Evolutionary conservation across 108 stramenopile species (phyloP).

Genomic region (Nannochloropsis salina): DNA sequence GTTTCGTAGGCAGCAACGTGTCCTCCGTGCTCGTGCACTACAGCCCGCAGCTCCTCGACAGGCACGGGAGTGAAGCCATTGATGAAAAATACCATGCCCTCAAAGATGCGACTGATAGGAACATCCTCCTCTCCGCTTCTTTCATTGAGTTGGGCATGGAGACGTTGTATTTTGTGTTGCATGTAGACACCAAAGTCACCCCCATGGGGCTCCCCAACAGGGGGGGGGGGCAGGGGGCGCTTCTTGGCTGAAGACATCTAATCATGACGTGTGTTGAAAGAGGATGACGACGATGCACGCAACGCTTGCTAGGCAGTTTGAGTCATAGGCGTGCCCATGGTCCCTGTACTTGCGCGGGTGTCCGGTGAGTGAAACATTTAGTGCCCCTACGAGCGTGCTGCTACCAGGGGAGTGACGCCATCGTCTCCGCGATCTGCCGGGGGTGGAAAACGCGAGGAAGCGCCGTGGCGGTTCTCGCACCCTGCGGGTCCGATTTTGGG

Average conservation of each 20-base stretch:
- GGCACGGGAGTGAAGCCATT: constrained; percentile 31
- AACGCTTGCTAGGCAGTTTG: too few relatives aligned
- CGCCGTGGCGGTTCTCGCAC: too few relatives aligned
- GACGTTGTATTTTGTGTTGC: constrained; percentile 42
- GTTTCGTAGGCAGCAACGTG: constrained; percentile 44
- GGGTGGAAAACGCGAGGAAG: too few relatives aligned
- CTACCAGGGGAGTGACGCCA: too few relatives aligned
- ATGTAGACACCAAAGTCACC: constrained; percentile 41
- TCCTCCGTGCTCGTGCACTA: constrained; percentile 31
- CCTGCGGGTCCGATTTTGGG: too few relatives aligned
- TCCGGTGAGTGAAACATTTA: too few relatives aligned
- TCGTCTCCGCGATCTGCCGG: too few relatives aligned
- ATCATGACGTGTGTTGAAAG: too few relatives aligned
- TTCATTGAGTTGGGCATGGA: constrained; percentile 25
- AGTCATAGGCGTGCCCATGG: too few relatives aligned
- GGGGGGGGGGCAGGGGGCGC: not conserved
- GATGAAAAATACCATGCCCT: constrained; percentile 31
- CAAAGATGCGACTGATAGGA: constrained; percentile 29
- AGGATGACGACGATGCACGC: too few relatives aligned
- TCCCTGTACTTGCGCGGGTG: too few relatives aligned
- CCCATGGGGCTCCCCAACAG: constrained; percentile 33
- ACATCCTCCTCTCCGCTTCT: not conserved
- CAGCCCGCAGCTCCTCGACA: constrained; percentile 26
- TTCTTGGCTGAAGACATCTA: not conserved
- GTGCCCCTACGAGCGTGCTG: too few relatives aligned